Evolutionary conservation across 1,284 basidiomycete species (phyloP), one percentile per base, ranked within the genome.

Genomic region (Anthracocystis setariae): DNA sequence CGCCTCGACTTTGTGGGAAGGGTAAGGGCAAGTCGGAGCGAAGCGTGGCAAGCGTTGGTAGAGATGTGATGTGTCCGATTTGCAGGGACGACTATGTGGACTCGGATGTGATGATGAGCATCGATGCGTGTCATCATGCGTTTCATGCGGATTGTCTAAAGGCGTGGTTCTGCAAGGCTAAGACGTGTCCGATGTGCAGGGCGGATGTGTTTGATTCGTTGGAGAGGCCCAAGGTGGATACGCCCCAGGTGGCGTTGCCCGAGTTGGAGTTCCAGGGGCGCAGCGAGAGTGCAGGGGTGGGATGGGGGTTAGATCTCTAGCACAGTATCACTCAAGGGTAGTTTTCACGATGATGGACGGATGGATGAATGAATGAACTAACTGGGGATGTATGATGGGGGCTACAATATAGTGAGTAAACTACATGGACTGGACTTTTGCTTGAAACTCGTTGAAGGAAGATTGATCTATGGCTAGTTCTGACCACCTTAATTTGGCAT

Each of bases 101-200:
- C 20, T 46, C 59, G 44, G 69, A 72, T 43, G 8, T 67, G 29
- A 21, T 72, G 20, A 72, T 72, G 63, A 67, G 63, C 46, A 49
- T 72, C 42, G 52, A 57, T 44, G 54, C 42, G 25, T 72, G 69
- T 43, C 23, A 44, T 40, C 69, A 72, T 52, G 69, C 69, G 21
- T 72, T 67, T 48, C 69, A 72, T 55, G 60, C 59, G 4, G 52
- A 63, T 10, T 72, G 69, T 37, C 55, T 72, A 44, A 63, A 54
- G 57, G 68, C 64, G 20, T 70, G 67, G 67, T 70, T 70, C 46
- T 53, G 57, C 18, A 61, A 44, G n/a, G 67, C 67, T n/a, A 70
- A 70, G 43, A 70, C 51, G 3, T 70, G 67, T 29, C 67, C 67
- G 8, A 35, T 70, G 20, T 70, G 67, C 43, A 43, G 67, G 20